Evolutionary conservation across 2,329 filamentous ascomycete species (phyloP).

Genomic region (Cucurbitaria berberidis): DNA sequence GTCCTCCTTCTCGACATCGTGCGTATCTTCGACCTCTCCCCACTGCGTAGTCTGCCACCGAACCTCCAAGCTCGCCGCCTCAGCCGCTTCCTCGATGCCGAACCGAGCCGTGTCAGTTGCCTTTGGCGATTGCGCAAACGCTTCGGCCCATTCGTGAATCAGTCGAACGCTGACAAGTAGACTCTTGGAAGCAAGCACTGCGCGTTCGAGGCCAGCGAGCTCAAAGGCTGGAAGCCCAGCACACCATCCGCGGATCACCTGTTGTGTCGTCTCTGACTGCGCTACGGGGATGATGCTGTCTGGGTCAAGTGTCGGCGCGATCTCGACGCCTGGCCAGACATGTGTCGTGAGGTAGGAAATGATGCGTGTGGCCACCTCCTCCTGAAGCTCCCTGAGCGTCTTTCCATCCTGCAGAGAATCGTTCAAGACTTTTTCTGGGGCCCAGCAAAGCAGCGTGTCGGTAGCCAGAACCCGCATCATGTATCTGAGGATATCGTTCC

Average conservation of each 20-base stretch:
- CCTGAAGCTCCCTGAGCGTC: constrained; percentile 75
- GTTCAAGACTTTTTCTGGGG: constrained; percentile 61
- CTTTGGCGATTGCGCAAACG: constrained; percentile 62
- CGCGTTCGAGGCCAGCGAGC: constrained; percentile 84
- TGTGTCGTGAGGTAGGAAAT: constrained; percentile 72
- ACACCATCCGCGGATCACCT: constrained; percentile 81
- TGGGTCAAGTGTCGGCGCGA: constrained; percentile 80
- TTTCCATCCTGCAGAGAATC: constrained; percentile 53
- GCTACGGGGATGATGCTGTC: constrained; percentile 75
- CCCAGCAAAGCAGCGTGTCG: constrained; percentile 93
- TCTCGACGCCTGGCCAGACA: constrained; percentile 83
- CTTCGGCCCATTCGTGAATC: constrained; percentile 85
- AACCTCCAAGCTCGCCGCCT: constrained; percentile 81
- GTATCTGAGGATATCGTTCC: constrained; percentile 68
- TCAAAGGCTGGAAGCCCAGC: constrained; percentile 75
- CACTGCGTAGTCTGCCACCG: constrained; percentile 88
- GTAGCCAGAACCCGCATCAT: constrained; percentile 89
- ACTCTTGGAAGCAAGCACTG: constrained; percentile 84
- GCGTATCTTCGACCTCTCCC: constrained; percentile 98
- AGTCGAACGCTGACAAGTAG: constrained; percentile 77
- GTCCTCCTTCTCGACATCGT: constrained; percentile 95
- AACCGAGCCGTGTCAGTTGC: constrained; percentile 59
- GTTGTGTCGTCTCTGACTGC: constrained; percentile 76
- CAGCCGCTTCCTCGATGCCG: constrained; percentile 81
- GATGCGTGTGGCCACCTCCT: constrained; percentile 70